Evolutionary conservation across 345 rosid genomes (phyloP), one percentile per base, ranked within the genome.

Genomic region (Dipteronia dyeriana): DNA sequence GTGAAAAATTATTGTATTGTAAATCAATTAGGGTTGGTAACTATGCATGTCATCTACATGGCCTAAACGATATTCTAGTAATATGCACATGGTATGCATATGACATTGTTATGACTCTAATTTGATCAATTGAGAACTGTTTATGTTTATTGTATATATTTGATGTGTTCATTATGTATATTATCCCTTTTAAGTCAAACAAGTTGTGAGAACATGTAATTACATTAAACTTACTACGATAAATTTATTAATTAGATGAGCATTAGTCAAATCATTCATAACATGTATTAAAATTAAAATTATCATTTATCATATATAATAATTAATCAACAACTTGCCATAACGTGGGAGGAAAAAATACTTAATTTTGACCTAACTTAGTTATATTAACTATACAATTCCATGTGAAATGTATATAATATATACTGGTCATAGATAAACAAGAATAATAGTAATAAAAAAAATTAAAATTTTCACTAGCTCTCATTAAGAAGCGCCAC

Each of bases 291-390:
- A 34, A 34, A 34, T 34, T 4, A 34, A 34, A 4, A 34, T 34
- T 34, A 34, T 34, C 38, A 34, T 34, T 34, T 34, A 34, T 34
- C 34, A 31, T 31, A 31, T 31, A 31, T 31, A 29, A 29, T 29
- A 2, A 31, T 31, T 31, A 31, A 31, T 31, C 25, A 43, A 11
- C 47, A 76, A 69, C 19, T 47, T 53, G 65, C 81, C 70, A 81
- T 39, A 57, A 72, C 68, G 79, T 83, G 78, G 83, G 85, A 81
- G 63, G 69, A 23, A 60, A 57, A 4, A 2, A 53, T 64, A 38
- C 41, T 68, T 45, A 12, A 12, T 53, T 65, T 62, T 34, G 47
- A 70, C 67, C 71, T 12, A n/a, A 11, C 19, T 45, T 63, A 9
- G 16, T 5, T 39, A 53, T 5, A 1, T 53, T 11, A 68, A 19